Conservation (phyloP, 2,329 filamentous ascomycete species). For the Rutstroemia sp. region DNA sequence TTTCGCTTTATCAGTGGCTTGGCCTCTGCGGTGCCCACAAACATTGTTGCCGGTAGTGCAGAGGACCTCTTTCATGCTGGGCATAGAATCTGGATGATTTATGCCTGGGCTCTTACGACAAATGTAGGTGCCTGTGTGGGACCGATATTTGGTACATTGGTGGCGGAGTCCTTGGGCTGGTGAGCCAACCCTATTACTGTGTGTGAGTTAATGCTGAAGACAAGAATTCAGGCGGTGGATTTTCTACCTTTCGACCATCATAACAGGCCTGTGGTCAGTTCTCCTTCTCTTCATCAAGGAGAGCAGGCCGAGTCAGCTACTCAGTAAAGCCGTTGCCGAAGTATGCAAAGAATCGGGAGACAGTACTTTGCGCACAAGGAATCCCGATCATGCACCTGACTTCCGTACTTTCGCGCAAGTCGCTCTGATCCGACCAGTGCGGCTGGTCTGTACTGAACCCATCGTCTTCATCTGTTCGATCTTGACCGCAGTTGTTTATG, state of each 20-base stretch:
- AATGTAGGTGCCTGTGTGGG: slow-evolving; percentile 38
- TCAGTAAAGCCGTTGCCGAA: slow-evolving; percentile 30
- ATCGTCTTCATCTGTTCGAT: slow-evolving; percentile 37
- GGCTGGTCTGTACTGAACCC: slow-evolving; percentile 40
- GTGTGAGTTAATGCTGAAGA: background rate
- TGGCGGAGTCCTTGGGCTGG: slow-evolving; percentile 34
- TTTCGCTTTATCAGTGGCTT: slow-evolving; percentile 38
- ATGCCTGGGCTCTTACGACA: slow-evolving; percentile 36
- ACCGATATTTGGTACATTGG: slow-evolving; percentile 37
- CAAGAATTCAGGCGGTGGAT: slow-evolving; percentile 34
- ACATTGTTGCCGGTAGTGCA: slow-evolving; percentile 39
- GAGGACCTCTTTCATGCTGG: slow-evolving; percentile 42
- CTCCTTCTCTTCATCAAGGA: slow-evolving; percentile 35
- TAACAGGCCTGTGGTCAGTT: slow-evolving; percentile 30
- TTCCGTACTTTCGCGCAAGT: slow-evolving; percentile 32
- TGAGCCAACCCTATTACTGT: slow-evolving; percentile 13
- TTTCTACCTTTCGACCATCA: slow-evolving; percentile 36
- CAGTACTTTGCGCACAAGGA: slow-evolving; percentile 26
- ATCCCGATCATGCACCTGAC: slow-evolving; percentile 34
- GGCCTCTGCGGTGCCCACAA: slow-evolving; percentile 39
- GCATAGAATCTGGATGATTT: slow-evolving; percentile 39
- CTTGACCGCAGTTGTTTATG: slow-evolving; percentile 37
- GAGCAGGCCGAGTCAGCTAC: slow-evolving; percentile 36
- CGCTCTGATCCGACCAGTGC: slow-evolving; percentile 33
- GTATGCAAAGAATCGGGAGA: slow-evolving; percentile 18